phyloP scores from a whole-genome alignment of 2,329 filamentous ascomycete genomes.

The Nannizziopsis arthrosporioides region DNA sequence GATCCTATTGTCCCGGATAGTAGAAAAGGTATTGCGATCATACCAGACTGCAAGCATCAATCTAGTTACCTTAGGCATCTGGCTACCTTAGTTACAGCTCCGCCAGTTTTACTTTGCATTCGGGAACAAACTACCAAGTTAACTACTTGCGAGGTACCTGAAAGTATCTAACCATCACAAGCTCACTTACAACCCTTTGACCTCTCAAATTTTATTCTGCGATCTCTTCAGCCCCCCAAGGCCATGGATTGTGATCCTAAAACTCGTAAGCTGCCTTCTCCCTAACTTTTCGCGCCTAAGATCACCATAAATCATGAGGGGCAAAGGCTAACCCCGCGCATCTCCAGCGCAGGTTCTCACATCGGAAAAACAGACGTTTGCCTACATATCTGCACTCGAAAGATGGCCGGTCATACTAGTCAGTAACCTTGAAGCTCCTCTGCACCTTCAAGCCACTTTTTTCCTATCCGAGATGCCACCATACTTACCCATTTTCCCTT shows the following conservation, averaged over 20 bases:
- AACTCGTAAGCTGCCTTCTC: slow-evolving; percentile 45
- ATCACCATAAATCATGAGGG: slow-evolving; percentile 7
- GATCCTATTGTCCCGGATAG: no score
- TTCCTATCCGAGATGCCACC: slow-evolving; percentile 14
- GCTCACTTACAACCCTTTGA: no score
- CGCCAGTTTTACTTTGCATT: no score
- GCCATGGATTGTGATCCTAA: slow-evolving; percentile 65
- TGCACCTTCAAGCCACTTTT: not conserved
- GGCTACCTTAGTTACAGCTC: no score
- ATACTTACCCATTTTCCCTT: not conserved
- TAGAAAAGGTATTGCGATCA: no score
- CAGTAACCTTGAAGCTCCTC: slow-evolving; percentile 19
- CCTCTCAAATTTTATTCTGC: no score
- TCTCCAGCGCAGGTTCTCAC: slow-evolving; percentile 61
- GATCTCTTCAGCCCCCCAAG: not conserved
- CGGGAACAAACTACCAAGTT: no score
- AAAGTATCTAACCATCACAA: no score
- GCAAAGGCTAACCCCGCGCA: slow-evolving; percentile 16
- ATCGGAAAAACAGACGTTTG: slow-evolving; percentile 75
- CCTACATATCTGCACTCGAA: slow-evolving; percentile 68
- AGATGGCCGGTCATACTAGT: slow-evolving; percentile 93
- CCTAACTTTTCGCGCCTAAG: not conserved
- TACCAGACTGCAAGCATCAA: no score
- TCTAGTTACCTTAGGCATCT: no score
- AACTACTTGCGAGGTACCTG: no score